Evolutionary conservation across 805 yeast genomes (phyloP), one percentile per base, ranked within the genome.

Genomic region (Lachancea sp.): DNA sequence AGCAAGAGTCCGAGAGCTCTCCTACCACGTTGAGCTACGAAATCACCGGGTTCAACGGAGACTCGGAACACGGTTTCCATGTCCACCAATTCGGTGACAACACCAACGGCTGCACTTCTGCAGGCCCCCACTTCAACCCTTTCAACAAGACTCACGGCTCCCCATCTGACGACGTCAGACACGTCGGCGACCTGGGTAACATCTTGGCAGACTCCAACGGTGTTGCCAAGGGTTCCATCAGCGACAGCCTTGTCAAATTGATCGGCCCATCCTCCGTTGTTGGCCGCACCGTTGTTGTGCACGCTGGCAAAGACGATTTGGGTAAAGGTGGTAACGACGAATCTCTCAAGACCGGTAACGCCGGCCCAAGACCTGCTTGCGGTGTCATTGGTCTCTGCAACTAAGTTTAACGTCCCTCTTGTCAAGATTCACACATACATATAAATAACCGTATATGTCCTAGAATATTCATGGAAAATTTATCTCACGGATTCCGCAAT

Each of bases 331-430:
- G 89, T 51, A 81, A 82, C 65, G 82, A 85, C 49, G 96, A 87
- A 70, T 85, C 95, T 53, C 78, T 85, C 72, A 88, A 84, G 75
- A 89, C 96, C 57, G 97, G 97, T 75, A 88, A 90, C 65, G 97
- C 98, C 49, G 98, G 98, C 68, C 90, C 84, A 57, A 89, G 98
- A 81, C 86, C 93, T 58, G 98, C 98, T 53, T 90, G 98, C 75
- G 98, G 98, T 75, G 96, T 90, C 63, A 89, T 90, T 74, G 97
- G 97, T 52, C 45, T 60, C 25, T 48, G 65, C 49, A 54, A 50
- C 49, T 55, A 41, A 45, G n/a, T 16, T 3, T 20, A n/a, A 19
- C 12, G 33, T 15, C 13, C n/a, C n/a, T 29, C 18, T 13, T 26
- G 12, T 13, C 37, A 20, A 29, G 25, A 22, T n/a, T n/a, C n/a